phyloP scores from a whole-genome alignment of 768 basidiomycete genomes.

The Podaxis pistillaris region DNA sequence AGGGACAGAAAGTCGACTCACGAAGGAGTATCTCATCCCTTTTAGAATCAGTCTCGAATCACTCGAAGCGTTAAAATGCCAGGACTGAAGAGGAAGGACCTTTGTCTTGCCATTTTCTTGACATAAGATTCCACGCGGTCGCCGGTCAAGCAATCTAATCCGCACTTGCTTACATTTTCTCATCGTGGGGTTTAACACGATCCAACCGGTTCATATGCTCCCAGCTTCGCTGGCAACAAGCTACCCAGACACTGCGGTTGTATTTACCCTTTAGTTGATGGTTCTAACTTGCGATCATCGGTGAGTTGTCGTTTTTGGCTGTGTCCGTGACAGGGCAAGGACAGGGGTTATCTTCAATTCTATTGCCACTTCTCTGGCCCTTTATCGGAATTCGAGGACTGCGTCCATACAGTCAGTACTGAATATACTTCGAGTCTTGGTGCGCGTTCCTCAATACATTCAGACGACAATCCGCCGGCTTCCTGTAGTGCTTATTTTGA shows the following conservation, averaged over 20 bases:
- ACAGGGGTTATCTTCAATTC: neutral
- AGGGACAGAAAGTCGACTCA: neutral
- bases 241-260: neutral
- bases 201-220: neutral
- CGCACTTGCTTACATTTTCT: neutral
- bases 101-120: neutral
- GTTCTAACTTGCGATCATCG: neutral
- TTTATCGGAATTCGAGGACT: neutral
- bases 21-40: neutral
- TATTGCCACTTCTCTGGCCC: neutral
- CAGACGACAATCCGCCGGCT: slow-evolving; percentile 3
- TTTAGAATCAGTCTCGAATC: neutral
- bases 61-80: neutral
- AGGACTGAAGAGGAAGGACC: neutral
- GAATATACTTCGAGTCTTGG: neutral
- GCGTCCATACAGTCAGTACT: neutral
- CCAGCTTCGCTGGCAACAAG: neutral
- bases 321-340: neutral
- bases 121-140: neutral
- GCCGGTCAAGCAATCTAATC: neutral
- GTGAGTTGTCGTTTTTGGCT: neutral
- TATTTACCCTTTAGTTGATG: neutral
- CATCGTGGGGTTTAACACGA: neutral
- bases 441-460: neutral
- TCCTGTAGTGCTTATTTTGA: slow-evolving; percentile 5